These are phyloP conservation scores for Fusarium tricinctum DNA, from an alignment of 2,329 filamentous ascomycete genomes.

Conservation along the genomic window DNA sequence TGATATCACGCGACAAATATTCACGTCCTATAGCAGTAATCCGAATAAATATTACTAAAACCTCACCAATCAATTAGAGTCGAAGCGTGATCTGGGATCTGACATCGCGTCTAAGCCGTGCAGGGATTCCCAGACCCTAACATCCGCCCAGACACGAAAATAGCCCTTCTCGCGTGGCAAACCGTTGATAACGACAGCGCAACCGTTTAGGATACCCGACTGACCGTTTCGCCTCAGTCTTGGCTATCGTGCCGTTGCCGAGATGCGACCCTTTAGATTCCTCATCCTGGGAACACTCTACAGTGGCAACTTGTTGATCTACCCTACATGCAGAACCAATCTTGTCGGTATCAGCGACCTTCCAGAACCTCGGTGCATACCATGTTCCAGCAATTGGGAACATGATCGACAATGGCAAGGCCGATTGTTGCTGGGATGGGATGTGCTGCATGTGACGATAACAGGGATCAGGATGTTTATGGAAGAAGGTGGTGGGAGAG, in stretches of 20 bases:
- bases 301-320: constrained; percentile 13
- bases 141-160: constrained; percentile 7
- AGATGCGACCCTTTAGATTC: background rate
- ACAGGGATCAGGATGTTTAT: background rate
- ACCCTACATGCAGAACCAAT: background rate
- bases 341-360: background rate
- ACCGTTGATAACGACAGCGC: constrained; percentile 6
- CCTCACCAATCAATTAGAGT: background rate
- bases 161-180: constrained; percentile 7
- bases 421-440: background rate
- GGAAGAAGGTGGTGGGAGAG: background rate
- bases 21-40: background rate
- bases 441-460: background rate
- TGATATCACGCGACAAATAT: background rate
- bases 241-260: constrained; percentile 9
- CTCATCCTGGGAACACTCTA: background rate
- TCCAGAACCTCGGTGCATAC: constrained; percentile 12
- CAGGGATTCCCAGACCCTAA: constrained; percentile 4
- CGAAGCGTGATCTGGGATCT: constrained; percentile 3
- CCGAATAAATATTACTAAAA: constrained; percentile 2
- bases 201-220: background rate
- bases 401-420: constrained; percentile 15
- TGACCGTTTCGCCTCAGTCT: constrained; percentile 5
- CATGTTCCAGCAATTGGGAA: background rate
- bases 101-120: background rate